These are phyloP conservation scores for Aquilaria agallochum DNA, from an alignment of 441 rosid species.

Conservation along the genomic window DNA sequence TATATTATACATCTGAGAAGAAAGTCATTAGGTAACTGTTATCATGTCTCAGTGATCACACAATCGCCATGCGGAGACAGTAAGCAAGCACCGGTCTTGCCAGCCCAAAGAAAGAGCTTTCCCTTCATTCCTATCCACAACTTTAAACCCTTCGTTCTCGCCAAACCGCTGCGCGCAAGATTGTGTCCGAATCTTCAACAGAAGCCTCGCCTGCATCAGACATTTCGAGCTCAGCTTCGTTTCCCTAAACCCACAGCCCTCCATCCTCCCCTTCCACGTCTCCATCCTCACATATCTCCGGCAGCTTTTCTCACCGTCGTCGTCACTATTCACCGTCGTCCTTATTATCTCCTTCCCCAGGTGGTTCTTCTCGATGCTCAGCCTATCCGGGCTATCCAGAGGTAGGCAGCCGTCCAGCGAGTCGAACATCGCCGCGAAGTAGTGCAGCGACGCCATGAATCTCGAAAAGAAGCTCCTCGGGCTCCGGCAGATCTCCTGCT, in stretches of 20 bases:
- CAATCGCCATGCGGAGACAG: conserved; percentile 53
- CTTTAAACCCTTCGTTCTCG: conserved; percentile 41
- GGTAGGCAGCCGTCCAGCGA: conserved; percentile 66
- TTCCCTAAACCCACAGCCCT: conserved; percentile 46
- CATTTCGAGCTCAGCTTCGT: conserved; percentile 46
- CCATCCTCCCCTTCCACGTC: conserved; percentile 65
- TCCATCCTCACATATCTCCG: conserved; percentile 41
- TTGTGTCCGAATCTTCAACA: conserved; percentile 44
- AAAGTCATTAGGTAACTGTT: too few relatives aligned
- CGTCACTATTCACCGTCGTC: conserved; percentile 29
- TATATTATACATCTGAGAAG: too few relatives aligned
- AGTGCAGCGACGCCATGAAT: conserved; percentile 63
- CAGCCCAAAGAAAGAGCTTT: conserved; percentile 52
- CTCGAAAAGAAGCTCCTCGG: conserved; percentile 44
- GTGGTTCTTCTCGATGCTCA: conserved; percentile 55
- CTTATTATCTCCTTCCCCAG: conserved; percentile 56
- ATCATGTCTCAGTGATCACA: too few relatives aligned
- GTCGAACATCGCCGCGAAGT: conserved; percentile 68
- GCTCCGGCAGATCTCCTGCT: conserved; percentile 46
- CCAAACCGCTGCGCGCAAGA: conserved; percentile 43
- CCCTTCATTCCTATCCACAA: conserved; percentile 50
- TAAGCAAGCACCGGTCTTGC: conserved; percentile 57
- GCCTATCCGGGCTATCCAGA: conserved; percentile 42
- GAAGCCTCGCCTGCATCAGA: conserved; percentile 61
- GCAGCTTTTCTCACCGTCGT: not conserved